Evolutionary conservation across 2,329 filamentous ascomycete species (phyloP).

Genomic region (Apiospora koreana): DNA sequence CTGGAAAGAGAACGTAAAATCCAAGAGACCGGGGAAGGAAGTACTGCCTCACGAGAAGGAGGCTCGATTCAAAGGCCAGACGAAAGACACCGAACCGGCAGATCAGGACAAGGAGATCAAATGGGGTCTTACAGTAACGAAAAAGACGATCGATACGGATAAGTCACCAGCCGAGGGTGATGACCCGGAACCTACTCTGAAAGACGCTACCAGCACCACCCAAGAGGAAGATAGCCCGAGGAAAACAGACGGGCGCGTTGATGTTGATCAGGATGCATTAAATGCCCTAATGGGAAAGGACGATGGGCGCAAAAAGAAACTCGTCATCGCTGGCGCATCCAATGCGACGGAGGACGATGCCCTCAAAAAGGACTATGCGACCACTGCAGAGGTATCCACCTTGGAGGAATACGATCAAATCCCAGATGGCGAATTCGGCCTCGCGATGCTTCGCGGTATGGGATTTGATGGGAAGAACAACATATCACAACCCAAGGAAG

Average conservation of each 20-base stretch:
- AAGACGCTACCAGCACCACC: slow-evolving; percentile 14
- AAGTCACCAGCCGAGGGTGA: slow-evolving; percentile 20
- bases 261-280: slow-evolving; percentile 58
- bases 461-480: slow-evolving; percentile 79
- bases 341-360: slow-evolving; percentile 62
- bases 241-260: slow-evolving; percentile 15
- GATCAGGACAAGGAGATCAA: slow-evolving; percentile 38
- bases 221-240: slow-evolving; percentile 15
- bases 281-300: slow-evolving; percentile 64
- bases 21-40: slow-evolving; percentile 20
- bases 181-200: background rate
- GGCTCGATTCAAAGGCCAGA: background rate
- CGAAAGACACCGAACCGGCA: slow-evolving; percentile 26
- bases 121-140: slow-evolving; percentile 38
- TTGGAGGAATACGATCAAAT: slow-evolving; percentile 85
- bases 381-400: slow-evolving; percentile 73
- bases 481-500: slow-evolving; percentile 56
- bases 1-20: slow-evolving; percentile 34
- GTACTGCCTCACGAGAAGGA: slow-evolving; percentile 9
- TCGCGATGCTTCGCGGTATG: slow-evolving; percentile 87
- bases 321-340: slow-evolving; percentile 49
- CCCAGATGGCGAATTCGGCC: slow-evolving; percentile 93
- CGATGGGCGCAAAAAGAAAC: slow-evolving; percentile 43
- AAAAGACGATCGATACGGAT: slow-evolving; percentile 23
- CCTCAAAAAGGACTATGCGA: slow-evolving; percentile 68